Percentiles rank a stretch among this genome's conserved stretches.
Conservation (phyloP, 202 grass and related monocot genomes). For the Hordeum pubiflorum region DNA sequence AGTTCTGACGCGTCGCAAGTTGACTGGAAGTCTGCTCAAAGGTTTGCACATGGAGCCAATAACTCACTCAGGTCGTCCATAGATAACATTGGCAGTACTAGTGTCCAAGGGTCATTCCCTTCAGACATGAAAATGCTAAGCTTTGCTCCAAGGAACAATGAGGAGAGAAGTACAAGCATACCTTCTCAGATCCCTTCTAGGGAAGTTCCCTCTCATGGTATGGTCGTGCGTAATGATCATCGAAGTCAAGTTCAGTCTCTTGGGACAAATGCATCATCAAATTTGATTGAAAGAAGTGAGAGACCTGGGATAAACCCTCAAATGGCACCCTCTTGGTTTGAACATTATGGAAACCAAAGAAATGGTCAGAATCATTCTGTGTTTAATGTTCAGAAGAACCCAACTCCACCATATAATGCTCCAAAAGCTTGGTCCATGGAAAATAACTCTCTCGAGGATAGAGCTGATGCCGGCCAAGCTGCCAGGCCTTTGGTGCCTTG, state of each 20-base stretch:
- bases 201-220: slow-evolving; percentile 33
- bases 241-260: slow-evolving; percentile 43
- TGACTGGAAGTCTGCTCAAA: slow-evolving; percentile 60
- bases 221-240: slow-evolving; percentile 34
- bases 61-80: slow-evolving; percentile 26
- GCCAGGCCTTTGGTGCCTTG: slow-evolving; percentile 39
- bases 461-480: slow-evolving; percentile 46
- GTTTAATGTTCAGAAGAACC: slow-evolving; percentile 49
- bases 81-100: slow-evolving; percentile 43
- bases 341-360: slow-evolving; percentile 63
- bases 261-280: slow-evolving; percentile 28
- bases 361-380: slow-evolving; percentile 59
- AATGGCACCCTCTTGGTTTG: slow-evolving; percentile 96
- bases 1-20: slow-evolving; percentile 48
- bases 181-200: slow-evolving; percentile 43
- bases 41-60: slow-evolving; percentile 51
- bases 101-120: slow-evolving; percentile 44
- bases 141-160: slow-evolving; percentile 63
- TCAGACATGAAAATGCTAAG: slow-evolving; percentile 77
- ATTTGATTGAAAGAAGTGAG: slow-evolving; percentile 52
- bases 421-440: slow-evolving; percentile 61
- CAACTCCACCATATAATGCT: slow-evolving; percentile 48
- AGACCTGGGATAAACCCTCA: slow-evolving; percentile 70
- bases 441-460: slow-evolving; percentile 46
- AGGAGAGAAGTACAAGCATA: slow-evolving; percentile 44